Base-by-base conservation (phyloP, 75 land plant genomes). In the Pinus tabuliformis region DNA sequence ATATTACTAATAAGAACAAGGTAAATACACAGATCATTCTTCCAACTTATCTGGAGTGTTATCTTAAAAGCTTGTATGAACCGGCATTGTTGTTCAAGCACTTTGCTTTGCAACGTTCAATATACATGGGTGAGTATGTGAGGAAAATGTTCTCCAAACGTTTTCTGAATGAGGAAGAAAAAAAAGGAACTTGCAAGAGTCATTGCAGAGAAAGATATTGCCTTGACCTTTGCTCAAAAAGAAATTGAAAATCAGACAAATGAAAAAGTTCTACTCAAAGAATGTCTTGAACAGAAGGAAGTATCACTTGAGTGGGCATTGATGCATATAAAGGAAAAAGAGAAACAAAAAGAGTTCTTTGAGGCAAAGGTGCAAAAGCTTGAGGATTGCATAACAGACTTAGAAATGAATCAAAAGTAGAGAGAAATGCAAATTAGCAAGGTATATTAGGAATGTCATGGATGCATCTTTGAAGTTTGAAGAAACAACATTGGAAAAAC, bases 71-170 rank as follows among this genome's bases (percentile, higher is more conserved):
- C 54, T 39, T 49, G 7, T 20, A 56, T 37, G 3, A 30, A 74
- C 73, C 45, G 20, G 56, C 6, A 42, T 6, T 6, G 5, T 13
- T 26, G 0, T 16, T 14, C 39, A 61, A 26, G 28, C 3, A 15
- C 74, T 73, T 83, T n/a, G 20, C 76, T 54, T 81, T 81, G 84
- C 92, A 92, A 14, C 65, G 81, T 4, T 72, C 77, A 24, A 86
- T 60, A 72, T 81, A 92, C 58, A 74, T 74, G 63, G 82, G 85
- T 24, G 87, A 74, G 75, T 88, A 90, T 63, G 73, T 80, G 0
- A 33, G 17, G 62, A 85, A 92, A 30, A 87, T 76, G 16, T 52
- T 58, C 59, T 86, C 85, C 56, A 92, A 80, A 5, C 89, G 90
- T 30, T 72, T 82, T 2, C 62, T 62, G 57, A 62, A 64, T 70